phyloP scores from a whole-genome alignment of 805 yeast genomes.

The Trichomonascus vanleenenianus region DNA sequence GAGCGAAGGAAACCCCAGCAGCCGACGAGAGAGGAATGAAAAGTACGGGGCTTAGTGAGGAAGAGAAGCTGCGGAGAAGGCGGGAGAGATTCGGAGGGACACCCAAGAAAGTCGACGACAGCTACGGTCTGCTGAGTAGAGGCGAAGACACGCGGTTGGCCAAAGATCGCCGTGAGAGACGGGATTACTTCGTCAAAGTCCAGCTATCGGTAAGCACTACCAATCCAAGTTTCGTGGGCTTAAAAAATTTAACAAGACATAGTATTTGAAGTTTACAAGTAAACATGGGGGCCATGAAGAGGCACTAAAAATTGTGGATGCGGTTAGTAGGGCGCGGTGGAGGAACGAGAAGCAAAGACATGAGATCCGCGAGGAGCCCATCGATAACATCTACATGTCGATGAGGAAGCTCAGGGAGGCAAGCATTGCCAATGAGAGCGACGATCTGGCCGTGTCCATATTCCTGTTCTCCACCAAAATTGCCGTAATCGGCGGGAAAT shows the following conservation, averaged over 20 bases:
- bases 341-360: not conserved
- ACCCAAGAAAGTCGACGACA: conserved; percentile 8
- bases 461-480: conserved; percentile 41
- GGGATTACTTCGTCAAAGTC: conserved; percentile 2
- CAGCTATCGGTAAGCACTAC: too few species aligned
- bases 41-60: not conserved
- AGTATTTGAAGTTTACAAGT: not conserved
- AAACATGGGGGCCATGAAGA: not conserved
- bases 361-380: not conserved
- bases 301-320: not conserved
- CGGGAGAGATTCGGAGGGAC: conserved; percentile 8
- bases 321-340: not conserved
- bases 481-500: conserved; percentile 41
- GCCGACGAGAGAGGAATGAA: too few species aligned
- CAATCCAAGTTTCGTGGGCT: too few species aligned
- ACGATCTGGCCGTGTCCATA: conserved; percentile 35
- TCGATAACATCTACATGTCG: conserved; percentile 10
- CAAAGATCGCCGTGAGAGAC: conserved; percentile 8
- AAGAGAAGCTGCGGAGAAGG: conserved; percentile 1
- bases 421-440: conserved; percentile 33
- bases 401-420: conserved; percentile 46
- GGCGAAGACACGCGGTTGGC: conserved; percentile 33
- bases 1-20: too few species aligned
- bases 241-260: not conserved
- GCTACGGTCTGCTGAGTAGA: conserved; percentile 38